Evolutionary conservation across 208 protist species (phyloP).

Genomic region (Acanthamoeba healyi): DNA sequence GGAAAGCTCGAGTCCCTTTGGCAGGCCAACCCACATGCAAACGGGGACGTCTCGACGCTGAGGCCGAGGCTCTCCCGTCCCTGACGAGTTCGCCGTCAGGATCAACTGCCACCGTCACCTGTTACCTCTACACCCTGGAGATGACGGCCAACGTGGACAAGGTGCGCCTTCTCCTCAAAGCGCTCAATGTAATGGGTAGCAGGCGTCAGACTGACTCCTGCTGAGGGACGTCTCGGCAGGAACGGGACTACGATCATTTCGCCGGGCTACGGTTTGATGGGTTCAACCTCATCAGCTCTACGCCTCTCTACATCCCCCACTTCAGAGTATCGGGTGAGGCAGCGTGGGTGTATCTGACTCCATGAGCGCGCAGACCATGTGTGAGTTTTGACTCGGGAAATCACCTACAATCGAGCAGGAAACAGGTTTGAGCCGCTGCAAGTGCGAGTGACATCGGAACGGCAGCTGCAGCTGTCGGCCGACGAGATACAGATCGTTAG

Average conservation of each 20-base stretch:
- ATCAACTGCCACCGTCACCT: not conserved
- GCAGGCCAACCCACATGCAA: not conserved
- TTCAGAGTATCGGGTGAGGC: not conserved
- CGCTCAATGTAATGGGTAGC: no score
- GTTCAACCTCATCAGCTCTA: constrained; percentile 27
- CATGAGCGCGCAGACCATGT: no score
- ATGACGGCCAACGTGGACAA: not conserved
- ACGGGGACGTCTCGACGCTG: not conserved
- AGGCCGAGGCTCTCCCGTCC: not conserved
- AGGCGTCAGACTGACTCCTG: no score
- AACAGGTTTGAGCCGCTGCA: not conserved
- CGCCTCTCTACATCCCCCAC: not conserved
- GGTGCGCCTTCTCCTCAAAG: no score
- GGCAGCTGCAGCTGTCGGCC: not conserved
- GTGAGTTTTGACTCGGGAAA: no score
- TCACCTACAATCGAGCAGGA: no score
- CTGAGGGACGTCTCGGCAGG: not conserved
- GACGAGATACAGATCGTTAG: not conserved
- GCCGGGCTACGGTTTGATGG: not conserved
- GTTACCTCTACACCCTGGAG: not conserved
- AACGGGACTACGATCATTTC: not conserved
- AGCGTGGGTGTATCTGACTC: no score
- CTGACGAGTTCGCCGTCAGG: not conserved
- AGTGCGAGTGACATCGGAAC: not conserved
- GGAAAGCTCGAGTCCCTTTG: not conserved